phyloP scores from a whole-genome alignment of 164 flowering plant species.

The Vitis labrusca region DNA sequence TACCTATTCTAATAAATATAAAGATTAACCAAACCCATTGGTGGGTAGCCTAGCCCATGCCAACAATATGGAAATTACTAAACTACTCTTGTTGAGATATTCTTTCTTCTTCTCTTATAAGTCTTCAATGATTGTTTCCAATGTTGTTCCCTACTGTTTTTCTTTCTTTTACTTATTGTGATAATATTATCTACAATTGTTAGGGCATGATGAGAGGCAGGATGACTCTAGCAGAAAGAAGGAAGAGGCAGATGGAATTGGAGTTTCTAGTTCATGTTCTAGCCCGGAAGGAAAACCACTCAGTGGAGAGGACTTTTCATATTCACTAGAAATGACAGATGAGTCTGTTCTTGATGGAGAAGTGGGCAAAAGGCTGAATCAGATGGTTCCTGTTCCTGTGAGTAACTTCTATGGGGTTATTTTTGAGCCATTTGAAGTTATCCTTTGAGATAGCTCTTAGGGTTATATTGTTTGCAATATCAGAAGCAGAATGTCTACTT shows the following conservation, averaged over 20 bases:
- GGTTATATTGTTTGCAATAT: no score
- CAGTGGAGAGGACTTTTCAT: conserved; percentile 43
- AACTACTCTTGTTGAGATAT: no score
- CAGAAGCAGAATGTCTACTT: no score
- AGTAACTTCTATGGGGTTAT: conserved; percentile 25
- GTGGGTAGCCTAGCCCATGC: no score
- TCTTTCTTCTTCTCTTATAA: no score
- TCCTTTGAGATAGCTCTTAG: no score
- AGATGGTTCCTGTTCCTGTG: conserved; percentile 85
- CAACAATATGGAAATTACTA: no score
- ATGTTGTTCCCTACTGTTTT: not conserved
- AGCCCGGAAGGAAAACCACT: conserved; percentile 37
- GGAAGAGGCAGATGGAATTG: conserved; percentile 36
- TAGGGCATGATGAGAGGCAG: conserved; percentile 31
- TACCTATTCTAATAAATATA: no score
- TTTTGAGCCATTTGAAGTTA: no score
- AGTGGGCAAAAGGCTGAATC: conserved; percentile 81
- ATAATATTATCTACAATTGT: conserved; percentile 2
- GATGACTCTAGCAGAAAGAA: conserved; percentile 1
- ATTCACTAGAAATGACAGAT: conserved; percentile 55
- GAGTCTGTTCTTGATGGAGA: conserved; percentile 77
- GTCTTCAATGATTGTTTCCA: no score
- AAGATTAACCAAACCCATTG: no score
- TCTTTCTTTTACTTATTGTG: not conserved
- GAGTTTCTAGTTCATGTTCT: conserved; percentile 40